phyloP scores from a whole-genome alignment of 2,329 filamentous ascomycete species.

The Zalaria obscura region DNA sequence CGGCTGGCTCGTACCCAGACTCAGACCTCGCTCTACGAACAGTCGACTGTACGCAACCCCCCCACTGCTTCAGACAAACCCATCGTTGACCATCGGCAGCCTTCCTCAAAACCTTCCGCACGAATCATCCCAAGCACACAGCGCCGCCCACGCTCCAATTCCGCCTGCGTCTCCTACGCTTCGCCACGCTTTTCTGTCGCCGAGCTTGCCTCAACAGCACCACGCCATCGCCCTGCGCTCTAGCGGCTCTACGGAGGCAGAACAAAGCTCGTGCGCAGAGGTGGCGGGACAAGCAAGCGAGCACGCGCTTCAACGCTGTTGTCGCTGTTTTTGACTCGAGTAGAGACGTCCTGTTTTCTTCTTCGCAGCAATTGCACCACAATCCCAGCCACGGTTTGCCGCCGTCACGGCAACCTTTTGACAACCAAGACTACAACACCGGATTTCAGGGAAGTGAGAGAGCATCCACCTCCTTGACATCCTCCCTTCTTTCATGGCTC shows the following conservation, averaged over 20 bases:
- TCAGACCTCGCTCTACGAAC: constrained; percentile 6
- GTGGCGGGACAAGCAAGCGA: too few species aligned
- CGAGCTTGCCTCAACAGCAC: constrained; percentile 23
- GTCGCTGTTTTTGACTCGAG: too few species aligned
- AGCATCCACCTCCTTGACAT: constrained; percentile 21
- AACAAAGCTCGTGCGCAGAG: constrained; percentile 19
- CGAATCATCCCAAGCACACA: constrained; percentile 20
- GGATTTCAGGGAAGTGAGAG: too few species aligned
- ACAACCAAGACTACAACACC: too few species aligned
- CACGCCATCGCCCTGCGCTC: constrained; percentile 21
- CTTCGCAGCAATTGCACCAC: too few species aligned
- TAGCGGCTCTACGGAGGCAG: constrained; percentile 20
- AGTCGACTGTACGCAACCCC: constrained; percentile 8
- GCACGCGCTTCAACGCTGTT: too few species aligned
- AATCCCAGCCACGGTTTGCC: too few species aligned
- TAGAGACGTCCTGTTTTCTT: too few species aligned
- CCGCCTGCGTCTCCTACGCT: constrained; percentile 34
- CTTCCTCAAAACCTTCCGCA: constrained; percentile 29
- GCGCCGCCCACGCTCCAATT: constrained; percentile 27
- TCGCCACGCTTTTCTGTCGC: constrained; percentile 30
- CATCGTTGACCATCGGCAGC: constrained; percentile 9
- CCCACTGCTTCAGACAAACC: background rate
- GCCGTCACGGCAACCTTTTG: too few species aligned
- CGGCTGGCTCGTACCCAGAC: background rate
- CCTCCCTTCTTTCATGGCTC: constrained; percentile 32